Base-by-base conservation (phyloP, 495 filamentous ascomycete genomes). In the Penicillium fimorum region DNA sequence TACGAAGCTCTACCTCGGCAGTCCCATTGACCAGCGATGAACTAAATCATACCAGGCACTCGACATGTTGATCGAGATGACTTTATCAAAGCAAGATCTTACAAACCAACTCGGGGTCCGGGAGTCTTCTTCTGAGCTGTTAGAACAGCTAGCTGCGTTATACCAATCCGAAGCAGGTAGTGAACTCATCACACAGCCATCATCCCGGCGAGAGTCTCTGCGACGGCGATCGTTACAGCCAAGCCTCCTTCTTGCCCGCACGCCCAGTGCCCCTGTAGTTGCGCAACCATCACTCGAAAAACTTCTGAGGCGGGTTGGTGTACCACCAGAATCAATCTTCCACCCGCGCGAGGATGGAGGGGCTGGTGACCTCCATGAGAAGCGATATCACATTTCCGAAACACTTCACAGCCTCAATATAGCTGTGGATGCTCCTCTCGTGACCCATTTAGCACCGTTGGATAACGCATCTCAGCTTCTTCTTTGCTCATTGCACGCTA, bases 231-330 rank as follows among this genome's bases (percentile, higher is more conserved):
- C 68, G 5, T 42, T 63, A 27, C 70, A 64, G 45, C 56, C 65
- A 35, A 55, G 57, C 6, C 27, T 58, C 4, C 22, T 59, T 17
- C 45, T 60, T n/a, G 49, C 50, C 35, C 57, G 64, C 27, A 47
- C 55, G 17, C 64, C 58, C 25, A 53, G 49, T 13, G 30, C 38
- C 9, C 40, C 61, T 8, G 37, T 57, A 9, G 56, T 58, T 2
- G 64, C 71, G 25, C 66, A 66, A 35, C 69, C 69, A 12, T 62
- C 60, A 27, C 55, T 78, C 4, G 70, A 72, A 41, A 69, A 60
- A 32, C 54, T 77, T 15, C 53, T 77, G 46, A 74, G 75, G 27
- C 75, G 73, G 15, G 57, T 74, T 12, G 76, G 74, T 1, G 41
- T 78, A 18, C 63, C 69, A 9, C 58, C 61, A 6, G 71, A 72